A percentile compares a stretch with the other conserved stretches of the same genome.
Evolutionary conservation across 108 stramenopile species (phyloP).

Genomic region (Fragilaria radians): DNA sequence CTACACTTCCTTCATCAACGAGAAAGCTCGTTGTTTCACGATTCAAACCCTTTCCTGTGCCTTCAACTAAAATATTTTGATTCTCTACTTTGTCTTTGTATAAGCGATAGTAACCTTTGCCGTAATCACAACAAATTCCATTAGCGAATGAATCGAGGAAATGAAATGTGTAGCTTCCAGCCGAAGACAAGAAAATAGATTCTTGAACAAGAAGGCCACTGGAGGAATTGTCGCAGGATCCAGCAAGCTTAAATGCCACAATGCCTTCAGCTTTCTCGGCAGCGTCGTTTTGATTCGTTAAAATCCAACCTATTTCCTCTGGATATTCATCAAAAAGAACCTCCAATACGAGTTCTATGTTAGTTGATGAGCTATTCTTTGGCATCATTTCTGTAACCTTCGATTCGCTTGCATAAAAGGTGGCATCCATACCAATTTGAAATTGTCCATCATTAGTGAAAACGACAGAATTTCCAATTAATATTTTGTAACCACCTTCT

Average conservation of each 20-base stretch:
- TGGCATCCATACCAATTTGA: background rate
- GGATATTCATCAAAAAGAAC: slow-evolving; percentile 2
- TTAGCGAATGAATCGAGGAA: background rate
- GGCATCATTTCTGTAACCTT: background rate
- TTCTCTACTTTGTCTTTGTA: background rate
- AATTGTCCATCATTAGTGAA: background rate
- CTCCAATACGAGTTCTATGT: background rate
- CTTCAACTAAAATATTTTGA: background rate
- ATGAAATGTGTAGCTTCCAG: background rate
- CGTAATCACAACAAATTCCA: slow-evolving; percentile 5
- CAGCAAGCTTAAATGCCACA: background rate
- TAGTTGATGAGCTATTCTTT: background rate
- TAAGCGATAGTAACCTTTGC: background rate
- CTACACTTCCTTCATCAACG: background rate
- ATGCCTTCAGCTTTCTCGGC: background rate
- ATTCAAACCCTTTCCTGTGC: background rate
- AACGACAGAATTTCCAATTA: background rate
- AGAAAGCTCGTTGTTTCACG: background rate
- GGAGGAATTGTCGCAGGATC: background rate
- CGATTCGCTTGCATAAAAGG: background rate
- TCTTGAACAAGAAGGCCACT: background rate
- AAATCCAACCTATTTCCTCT: slow-evolving; percentile 2
- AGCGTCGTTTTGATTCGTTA: background rate
- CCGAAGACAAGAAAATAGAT: background rate
- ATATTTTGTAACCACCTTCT: background rate